Conservation (phyloP, 768 basidiomycete genomes). For the Leccinum boreale region DNA sequence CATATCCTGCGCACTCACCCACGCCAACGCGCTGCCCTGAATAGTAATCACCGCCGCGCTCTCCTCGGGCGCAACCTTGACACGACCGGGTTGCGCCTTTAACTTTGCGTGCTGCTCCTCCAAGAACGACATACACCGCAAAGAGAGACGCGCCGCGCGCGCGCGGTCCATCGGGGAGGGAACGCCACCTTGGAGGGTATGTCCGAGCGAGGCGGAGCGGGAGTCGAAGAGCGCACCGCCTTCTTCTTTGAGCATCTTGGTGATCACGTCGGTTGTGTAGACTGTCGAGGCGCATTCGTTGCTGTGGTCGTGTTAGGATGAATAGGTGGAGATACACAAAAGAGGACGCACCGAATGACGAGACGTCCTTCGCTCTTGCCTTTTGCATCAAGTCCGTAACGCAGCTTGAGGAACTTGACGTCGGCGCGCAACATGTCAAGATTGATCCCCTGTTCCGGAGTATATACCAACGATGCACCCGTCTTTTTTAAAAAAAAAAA, state of each 20-base stretch:
- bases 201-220: constrained; percentile 92
- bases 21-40: constrained; percentile 73
- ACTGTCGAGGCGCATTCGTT: constrained; percentile 85
- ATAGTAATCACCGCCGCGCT: constrained; percentile 90
- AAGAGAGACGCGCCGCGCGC: constrained; percentile 82
- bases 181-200: constrained; percentile 94
- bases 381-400: constrained; percentile 81
- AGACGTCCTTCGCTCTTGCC: constrained; percentile 93
- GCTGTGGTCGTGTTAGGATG: constrained; percentile 36
- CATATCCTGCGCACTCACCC: constrained; percentile 86
- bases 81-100: constrained; percentile 47
- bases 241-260: constrained; percentile 93
- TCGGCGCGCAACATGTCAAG: constrained; percentile 80
- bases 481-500: constrained; percentile 46
- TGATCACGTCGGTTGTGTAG: constrained; percentile 89
- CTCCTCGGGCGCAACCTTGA: constrained; percentile 54
- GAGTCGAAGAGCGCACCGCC: constrained; percentile 92
- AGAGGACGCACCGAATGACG: constrained; percentile 70
- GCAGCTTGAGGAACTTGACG: constrained; percentile 81
- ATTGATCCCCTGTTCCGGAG: constrained; percentile 86
- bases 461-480: constrained; percentile 91
- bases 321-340: background rate
- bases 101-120: constrained; percentile 71
- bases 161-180: constrained; percentile 94
- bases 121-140: constrained; percentile 93